Base-by-base conservation (phyloP, 2,329 filamentous ascomycete genomes). In the Gliomastix tumulicola region DNA sequence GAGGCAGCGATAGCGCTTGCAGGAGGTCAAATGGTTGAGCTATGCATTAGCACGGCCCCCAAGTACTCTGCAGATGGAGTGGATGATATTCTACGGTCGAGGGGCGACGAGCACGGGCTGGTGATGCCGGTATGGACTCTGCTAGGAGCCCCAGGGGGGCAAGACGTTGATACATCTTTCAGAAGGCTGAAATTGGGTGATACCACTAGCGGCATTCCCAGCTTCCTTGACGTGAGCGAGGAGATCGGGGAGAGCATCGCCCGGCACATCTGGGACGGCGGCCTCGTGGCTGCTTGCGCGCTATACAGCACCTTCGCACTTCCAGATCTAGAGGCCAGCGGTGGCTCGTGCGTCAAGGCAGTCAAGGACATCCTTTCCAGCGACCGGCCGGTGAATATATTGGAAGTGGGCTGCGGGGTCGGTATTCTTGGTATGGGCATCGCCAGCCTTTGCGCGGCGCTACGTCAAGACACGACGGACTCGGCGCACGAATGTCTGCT, bases 211-310 rank as follows among this genome's bases (percentile, higher is more conserved):
- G 43, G 13, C 32, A n/a, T 16, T 16, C 10, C 51, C 3, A 45
- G 51, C 1, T 45, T 43, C 9, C 41, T 74, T 7, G 58, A 66
- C 20, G 54, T 77, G 5, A 67, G 72, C 36, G 75, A 79, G 41
- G 71, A 76, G 36, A 66, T 78, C 9, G 74, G 72, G 12, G 73
- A 78, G 53, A 76, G 71, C 47, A 77, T 79, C 37, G 73, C 74
- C 1, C 65, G 74, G 4, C 74, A 78, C 41, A 60, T 78, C 6
- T 79, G 74, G 74, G 74, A 79, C 36, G 73, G 65, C 2, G 74
- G 74, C 1, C 55, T 77, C 9, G 57, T 71, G 6, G 64, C 67
- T 2, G 45, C 60, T 15, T 56, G 55, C 18, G 53, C 52, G 28
- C 46, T 63, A 20, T 53, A 50, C 6, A 53, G 50, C 11, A 48